Percentiles rank a stretch among this genome's conserved stretches.
Conservation (phyloP, 192 early-diverging fungal species). For the Umbelopsis sp. region DNA sequence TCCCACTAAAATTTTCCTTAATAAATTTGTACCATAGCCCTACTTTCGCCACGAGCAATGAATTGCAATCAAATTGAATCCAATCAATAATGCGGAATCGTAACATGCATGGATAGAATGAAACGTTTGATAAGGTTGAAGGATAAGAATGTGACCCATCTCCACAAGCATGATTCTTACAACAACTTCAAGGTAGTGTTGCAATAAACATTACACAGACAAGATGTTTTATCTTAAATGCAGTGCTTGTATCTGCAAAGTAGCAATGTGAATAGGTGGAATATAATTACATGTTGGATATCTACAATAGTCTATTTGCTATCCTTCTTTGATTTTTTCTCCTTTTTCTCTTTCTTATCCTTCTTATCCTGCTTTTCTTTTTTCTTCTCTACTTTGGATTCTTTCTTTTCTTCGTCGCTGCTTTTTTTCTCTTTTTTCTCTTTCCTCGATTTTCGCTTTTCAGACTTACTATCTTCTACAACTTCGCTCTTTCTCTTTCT, state of each 20-base stretch:
- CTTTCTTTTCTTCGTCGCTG: neutral
- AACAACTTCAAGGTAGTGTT: no score
- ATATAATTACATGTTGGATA: slow-evolving; percentile 13
- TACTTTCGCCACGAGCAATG: no score
- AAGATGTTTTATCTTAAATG: neutral
- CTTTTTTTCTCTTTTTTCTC: neutral
- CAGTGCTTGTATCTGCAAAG: neutral
- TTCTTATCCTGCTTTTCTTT: neutral
- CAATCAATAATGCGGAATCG: no score
- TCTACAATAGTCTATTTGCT: neutral
- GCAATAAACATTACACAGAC: no score
- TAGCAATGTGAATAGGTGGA: neutral
- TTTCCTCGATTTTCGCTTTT: neutral
- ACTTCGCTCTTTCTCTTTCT: neutral
- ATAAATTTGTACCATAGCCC: no score
- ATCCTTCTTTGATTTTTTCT: slow-evolving; percentile 5
- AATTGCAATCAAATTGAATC: no score
- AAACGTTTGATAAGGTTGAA: no score
- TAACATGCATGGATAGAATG: no score
- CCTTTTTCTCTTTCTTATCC: neutral
- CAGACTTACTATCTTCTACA: neutral
- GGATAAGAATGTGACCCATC: no score
- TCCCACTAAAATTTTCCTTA: neutral
- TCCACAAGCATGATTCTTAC: no score
- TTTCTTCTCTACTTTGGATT: neutral